Conservation (phyloP, 2,329 filamentous ascomycete genomes). For the Cladophialophora carrionii region DNA sequence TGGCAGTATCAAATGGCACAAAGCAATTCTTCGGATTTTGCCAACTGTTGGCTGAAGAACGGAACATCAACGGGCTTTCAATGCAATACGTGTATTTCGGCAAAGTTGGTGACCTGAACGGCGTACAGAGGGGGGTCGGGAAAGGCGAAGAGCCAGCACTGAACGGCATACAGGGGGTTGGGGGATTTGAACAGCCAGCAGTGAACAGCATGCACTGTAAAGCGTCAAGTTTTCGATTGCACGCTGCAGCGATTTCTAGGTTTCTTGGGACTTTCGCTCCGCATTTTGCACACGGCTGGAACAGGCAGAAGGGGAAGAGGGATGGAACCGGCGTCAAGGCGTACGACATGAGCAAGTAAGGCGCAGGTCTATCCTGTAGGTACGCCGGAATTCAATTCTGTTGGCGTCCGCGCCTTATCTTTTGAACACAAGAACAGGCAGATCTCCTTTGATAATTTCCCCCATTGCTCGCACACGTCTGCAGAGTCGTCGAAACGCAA, state of each 20-base stretch:
- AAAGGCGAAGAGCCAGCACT: neutral
- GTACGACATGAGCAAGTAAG: neutral
- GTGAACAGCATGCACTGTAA: neutral
- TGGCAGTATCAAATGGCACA: slow-evolving; percentile 24
- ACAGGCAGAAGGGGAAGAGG: neutral
- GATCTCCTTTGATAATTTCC: neutral
- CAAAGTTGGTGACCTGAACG: slow-evolving; percentile 7
- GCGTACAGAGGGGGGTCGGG: too few species aligned
- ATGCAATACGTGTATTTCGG: slow-evolving; percentile 31
- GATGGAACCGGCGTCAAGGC: neutral
- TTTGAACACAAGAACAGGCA: neutral
- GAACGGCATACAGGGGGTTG: neutral
- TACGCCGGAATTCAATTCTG: too few species aligned
- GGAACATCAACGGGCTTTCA: slow-evolving; percentile 17
- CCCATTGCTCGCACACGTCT: too few species aligned
- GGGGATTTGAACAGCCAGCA: neutral
- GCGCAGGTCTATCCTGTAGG: too few species aligned
- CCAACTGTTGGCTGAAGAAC: slow-evolving; percentile 34
- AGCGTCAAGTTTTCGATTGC: neutral
- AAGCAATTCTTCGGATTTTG: slow-evolving; percentile 18
- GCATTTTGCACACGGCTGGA: neutral
- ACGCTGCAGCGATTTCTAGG: neutral
- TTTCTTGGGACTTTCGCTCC: neutral
- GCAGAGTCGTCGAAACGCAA: neutral
- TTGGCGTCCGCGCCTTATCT: too few species aligned